Conservation (phyloP, 345 rosid genomes). For the Populus deltoides region DNA sequence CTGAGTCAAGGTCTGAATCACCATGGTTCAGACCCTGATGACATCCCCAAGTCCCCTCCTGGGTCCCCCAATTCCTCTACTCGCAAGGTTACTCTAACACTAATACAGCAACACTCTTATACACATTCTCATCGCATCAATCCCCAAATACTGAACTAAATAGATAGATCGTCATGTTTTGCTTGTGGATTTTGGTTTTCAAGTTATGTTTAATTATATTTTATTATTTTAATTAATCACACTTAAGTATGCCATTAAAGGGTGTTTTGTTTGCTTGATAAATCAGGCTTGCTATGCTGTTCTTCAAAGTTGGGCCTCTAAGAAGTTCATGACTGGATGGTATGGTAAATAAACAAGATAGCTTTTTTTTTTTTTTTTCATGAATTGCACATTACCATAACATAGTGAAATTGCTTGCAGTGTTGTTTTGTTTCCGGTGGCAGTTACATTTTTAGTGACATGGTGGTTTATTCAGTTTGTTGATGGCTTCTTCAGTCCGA, state of each 20-base stretch:
- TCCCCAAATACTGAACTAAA: too few species aligned
- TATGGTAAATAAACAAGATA: conserved; percentile 22
- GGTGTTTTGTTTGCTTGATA: conserved; percentile 11
- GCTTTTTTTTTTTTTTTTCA: not conserved
- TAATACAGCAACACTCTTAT: too few species aligned
- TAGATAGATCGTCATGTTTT: too few species aligned
- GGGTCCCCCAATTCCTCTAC: conserved; percentile 71
- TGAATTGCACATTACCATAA: not conserved
- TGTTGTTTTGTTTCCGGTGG: conserved; percentile 81
- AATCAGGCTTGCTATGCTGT: conserved; percentile 75
- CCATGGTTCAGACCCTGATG: conserved; percentile 44
- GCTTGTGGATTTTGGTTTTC: too few species aligned
- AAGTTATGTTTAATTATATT: too few species aligned
- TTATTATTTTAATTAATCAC: too few species aligned
- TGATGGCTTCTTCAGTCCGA: conserved; percentile 83
- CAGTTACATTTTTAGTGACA: conserved; percentile 75
- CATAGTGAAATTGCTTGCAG: conserved; percentile 44
- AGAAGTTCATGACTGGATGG: conserved; percentile 96
- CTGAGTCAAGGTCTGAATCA: conserved; percentile 55
- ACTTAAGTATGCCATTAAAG: not conserved
- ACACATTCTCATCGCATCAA: too few species aligned
- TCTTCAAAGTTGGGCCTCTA: conserved; percentile 86
- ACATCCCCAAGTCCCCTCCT: conserved; percentile 59
- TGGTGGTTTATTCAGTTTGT: conserved; percentile 87
- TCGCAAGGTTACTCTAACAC: conserved; percentile 48